These are phyloP conservation scores for Lentinula boryana DNA, from an alignment of 768 basidiomycete genomes.

Conservation along the genomic window DNA sequence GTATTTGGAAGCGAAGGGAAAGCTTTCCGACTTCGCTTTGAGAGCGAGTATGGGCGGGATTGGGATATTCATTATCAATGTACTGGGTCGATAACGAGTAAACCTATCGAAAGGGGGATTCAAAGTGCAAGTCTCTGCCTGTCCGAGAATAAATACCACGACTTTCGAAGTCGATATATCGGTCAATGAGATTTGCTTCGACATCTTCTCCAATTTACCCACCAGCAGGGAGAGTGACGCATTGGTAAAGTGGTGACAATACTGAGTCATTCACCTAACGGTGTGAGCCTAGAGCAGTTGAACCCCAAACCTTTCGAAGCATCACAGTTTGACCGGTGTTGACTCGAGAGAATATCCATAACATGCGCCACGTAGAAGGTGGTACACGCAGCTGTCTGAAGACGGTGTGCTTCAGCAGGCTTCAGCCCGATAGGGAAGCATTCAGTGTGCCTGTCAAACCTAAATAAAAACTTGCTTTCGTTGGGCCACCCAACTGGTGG, in stretches of 20 bases:
- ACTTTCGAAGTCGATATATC: not conserved
- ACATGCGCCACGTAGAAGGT: not conserved
- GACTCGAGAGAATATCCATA: not conserved
- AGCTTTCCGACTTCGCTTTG: not conserved
- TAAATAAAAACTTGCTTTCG: too few species aligned
- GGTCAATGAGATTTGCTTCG: not conserved
- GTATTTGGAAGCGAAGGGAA: constrained; percentile 21
- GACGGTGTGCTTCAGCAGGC: not conserved
- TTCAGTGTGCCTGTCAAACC: too few species aligned
- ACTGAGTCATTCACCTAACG: too few species aligned
- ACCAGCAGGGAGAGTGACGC: too few species aligned
- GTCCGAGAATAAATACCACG: not conserved
- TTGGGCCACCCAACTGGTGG: too few species aligned
- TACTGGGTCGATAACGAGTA: not conserved
- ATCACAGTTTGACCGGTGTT: not conserved
- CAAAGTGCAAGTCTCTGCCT: not conserved
- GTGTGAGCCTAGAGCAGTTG: not conserved
- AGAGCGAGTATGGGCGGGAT: constrained; percentile 4
- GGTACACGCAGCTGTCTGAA: not conserved
- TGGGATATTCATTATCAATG: not conserved
- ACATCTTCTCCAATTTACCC: not conserved
- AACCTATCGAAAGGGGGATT: not conserved
- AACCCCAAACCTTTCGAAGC: not conserved
- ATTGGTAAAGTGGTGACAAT: too few species aligned
- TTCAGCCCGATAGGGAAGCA: not conserved